Evolutionary conservation across 2,329 filamentous ascomycete genomes (phyloP), one percentile per base, ranked within the genome.

Genomic region (Furcasterigmium sp.): DNA sequence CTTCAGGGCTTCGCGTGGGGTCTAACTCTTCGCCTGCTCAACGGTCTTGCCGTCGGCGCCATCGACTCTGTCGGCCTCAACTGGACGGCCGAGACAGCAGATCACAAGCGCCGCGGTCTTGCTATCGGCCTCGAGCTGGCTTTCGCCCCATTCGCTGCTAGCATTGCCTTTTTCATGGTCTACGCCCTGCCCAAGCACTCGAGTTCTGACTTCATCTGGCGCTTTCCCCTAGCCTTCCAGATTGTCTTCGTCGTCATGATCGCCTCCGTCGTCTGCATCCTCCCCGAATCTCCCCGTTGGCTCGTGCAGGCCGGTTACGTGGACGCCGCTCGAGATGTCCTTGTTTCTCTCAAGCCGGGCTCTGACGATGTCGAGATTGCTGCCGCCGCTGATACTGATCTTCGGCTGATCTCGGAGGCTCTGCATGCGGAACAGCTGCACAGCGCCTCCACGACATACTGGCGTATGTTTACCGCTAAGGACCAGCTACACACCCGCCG

Each of bases 1-100:
- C 18, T 37, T n/a, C 34, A 37, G 18, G 20, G 20, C 34, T 37
- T 37, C 34, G 19, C 34, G 15, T 37, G 34, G 34, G 34, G n/a
- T 1, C 20, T 37, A 20, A 18, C 19, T 9, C 8, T 13, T 28
- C 38, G 38, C 15, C 29, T 40, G 8, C n/a, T 19, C 17, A 40
- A 40, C 11, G 38, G 38, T 8, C 26, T 26, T 14, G 38, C 38
- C 18, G 29, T 25, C 13, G 38, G 38, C 13, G 28, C 38, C 9
- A 28, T 40, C 23, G 38, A 40, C 26, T 40, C 38, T 32, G 38
- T 40, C 11, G 38, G 38, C 9, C 38, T 40, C 15, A 40, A 40
- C 38, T 40, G 38, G 38, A 28, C 38, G 26, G 38, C 38, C 26
- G 38, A 40, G 26, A 40, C 23, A 5, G 38, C 19, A 17, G 38